phyloP scores from a whole-genome alignment of 805 yeast genomes.

The Candida ipomoeae region DNA sequence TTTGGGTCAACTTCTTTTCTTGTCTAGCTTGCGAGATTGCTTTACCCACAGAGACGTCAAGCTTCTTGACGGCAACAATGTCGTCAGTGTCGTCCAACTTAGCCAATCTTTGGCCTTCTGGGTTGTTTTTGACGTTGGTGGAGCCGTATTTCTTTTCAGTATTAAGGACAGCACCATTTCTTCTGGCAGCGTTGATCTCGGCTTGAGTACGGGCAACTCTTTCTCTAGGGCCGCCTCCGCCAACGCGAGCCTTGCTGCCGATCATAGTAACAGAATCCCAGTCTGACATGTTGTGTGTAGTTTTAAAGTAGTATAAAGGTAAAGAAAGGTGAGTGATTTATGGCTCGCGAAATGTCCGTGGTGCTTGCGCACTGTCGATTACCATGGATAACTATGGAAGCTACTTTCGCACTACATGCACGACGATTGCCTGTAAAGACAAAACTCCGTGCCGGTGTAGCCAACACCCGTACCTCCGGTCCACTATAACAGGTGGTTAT shows the following conservation, averaged over 20 bases:
- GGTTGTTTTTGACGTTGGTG: conserved; percentile 56
- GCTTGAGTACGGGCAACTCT: conserved; percentile 74
- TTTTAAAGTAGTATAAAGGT: not conserved
- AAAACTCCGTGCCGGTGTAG: no score
- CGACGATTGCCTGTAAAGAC: not conserved
- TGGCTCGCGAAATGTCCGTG: conserved; percentile 2
- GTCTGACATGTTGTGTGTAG: conserved; percentile 45
- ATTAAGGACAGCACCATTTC: conserved; percentile 82
- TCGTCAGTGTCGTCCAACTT: conserved; percentile 92
- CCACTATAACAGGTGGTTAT: no score
- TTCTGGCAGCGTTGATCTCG: conserved; percentile 88
- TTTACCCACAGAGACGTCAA: conserved; percentile 81
- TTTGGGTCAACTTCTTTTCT: conserved; percentile 86
- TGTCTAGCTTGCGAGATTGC: conserved; percentile 81
- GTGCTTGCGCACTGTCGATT: conserved; percentile 5
- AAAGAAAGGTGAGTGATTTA: not conserved
- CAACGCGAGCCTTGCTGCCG: conserved; percentile 84
- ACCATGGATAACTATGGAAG: conserved; percentile 4
- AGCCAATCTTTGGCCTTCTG: conserved; percentile 93
- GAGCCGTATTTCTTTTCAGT: conserved; percentile 88
- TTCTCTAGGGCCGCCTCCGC: conserved; percentile 84
- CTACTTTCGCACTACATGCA: conserved; percentile 3
- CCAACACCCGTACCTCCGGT: no score
- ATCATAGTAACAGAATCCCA: conserved; percentile 92
- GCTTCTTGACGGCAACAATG: conserved; percentile 86